Conservation (phyloP, 768 basidiomycete genomes). For the Mycena filopes region DNA sequence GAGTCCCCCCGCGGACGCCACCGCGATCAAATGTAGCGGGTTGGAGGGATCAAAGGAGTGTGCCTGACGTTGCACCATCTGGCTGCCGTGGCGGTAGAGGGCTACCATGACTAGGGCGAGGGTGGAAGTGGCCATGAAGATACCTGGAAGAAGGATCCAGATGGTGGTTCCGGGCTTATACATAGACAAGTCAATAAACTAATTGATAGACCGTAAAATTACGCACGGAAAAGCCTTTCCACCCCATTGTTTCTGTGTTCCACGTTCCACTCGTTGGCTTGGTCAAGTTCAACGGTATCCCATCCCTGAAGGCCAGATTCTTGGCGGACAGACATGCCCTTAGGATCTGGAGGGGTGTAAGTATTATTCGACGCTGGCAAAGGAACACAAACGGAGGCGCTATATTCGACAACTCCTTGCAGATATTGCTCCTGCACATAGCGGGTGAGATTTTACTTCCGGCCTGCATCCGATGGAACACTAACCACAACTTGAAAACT, state of each 20-base stretch:
- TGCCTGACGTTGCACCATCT: not conserved
- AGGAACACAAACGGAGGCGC: slow-evolving; percentile 6
- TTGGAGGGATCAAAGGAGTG: slow-evolving; percentile 5
- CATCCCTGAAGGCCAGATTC: not conserved
- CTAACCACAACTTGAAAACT: not conserved
- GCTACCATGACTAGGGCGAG: slow-evolving; percentile 1
- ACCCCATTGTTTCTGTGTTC: slow-evolving; percentile 14
- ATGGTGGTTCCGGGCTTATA: not conserved
- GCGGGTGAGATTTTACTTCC: not conserved
- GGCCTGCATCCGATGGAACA: not conserved
- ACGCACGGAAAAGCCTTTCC: not conserved
- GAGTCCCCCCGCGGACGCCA: slow-evolving; percentile 1
- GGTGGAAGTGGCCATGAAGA: not conserved
- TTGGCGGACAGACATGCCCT: slow-evolving; percentile 6
- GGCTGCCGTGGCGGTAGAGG: not conserved
- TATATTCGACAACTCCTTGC: slow-evolving; percentile 2
- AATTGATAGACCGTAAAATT: too few relatives aligned
- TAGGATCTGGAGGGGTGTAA: not conserved
- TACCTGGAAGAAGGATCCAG: slow-evolving; percentile 2
- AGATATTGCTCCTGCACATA: slow-evolving; percentile 2
- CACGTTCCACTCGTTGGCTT: not conserved
- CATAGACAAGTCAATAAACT: too few relatives aligned
- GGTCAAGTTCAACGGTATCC: not conserved
- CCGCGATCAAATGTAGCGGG: slow-evolving; percentile 15
- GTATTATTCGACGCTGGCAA: not conserved